Evolutionary conservation across 2,329 filamentous ascomycete genomes (phyloP).

Genomic region (Cryphonectria naterciae): DNA sequence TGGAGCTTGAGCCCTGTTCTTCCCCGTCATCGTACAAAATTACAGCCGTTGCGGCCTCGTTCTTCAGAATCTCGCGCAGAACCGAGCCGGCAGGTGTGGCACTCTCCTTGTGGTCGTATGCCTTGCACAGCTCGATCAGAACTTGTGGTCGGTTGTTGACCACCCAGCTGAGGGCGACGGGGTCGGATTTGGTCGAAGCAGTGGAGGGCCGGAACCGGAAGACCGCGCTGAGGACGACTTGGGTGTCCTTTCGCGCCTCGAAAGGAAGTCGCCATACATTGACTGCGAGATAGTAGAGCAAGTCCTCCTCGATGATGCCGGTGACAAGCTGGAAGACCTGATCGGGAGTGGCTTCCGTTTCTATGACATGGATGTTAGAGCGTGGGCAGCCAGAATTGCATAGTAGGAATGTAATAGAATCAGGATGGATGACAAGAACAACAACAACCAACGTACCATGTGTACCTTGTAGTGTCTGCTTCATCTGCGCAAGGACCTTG

Average conservation of each 20-base stretch:
- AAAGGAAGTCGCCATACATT: slow-evolving; percentile 87
- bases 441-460: slow-evolving; percentile 63
- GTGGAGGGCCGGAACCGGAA: slow-evolving; percentile 83
- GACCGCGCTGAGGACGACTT: slow-evolving; percentile 93
- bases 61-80: slow-evolving; percentile 84
- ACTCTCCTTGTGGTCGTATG: slow-evolving; percentile 88
- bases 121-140: slow-evolving; percentile 83
- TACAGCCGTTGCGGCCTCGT: slow-evolving; percentile 86
- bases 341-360: slow-evolving; percentile 83
- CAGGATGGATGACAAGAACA: background rate
- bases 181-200: slow-evolving; percentile 70
- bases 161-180: slow-evolving; percentile 85
- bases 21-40: slow-evolving; percentile 90
- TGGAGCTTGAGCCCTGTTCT: slow-evolving; percentile 69
- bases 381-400: slow-evolving; percentile 10
- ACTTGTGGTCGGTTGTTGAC: slow-evolving; percentile 85
- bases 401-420: background rate
- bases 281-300: slow-evolving; percentile 81
- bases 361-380: slow-evolving; percentile 48
- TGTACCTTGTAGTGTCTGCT: slow-evolving; percentile 88
- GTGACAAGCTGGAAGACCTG: slow-evolving; percentile 86
- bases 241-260: slow-evolving; percentile 93
- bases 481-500: slow-evolving; percentile 87
- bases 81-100: slow-evolving; percentile 90
- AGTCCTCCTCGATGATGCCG: slow-evolving; percentile 84